phyloP scores from a whole-genome alignment of 495 filamentous ascomycete species.

The Rhypophila decipiens region DNA sequence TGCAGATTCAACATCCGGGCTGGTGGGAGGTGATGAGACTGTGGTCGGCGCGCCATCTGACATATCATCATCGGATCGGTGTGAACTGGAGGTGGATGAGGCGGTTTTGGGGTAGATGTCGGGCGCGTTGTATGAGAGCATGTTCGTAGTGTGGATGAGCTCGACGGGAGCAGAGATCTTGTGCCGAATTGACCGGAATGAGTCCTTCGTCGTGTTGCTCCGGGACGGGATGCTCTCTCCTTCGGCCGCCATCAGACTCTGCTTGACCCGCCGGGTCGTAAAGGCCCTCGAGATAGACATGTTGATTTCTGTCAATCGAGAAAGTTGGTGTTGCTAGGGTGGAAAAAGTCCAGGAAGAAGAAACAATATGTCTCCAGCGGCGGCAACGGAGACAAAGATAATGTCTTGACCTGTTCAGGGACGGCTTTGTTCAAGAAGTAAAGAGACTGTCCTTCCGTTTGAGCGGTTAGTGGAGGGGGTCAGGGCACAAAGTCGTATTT shows the following conservation, averaged over 20 bases:
- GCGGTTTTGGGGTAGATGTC: conserved; percentile 55
- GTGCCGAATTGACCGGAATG: conserved; percentile 35
- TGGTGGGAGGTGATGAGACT: conserved; percentile 55
- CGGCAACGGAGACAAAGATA: no score
- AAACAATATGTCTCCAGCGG: no score
- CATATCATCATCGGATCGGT: conserved; percentile 47
- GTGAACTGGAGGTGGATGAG: conserved; percentile 51
- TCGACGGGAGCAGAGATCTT: conserved; percentile 86
- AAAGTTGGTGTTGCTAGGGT: not conserved
- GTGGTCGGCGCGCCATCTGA: conserved; percentile 56
- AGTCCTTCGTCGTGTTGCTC: conserved; percentile 39
- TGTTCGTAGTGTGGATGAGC: conserved; percentile 90
- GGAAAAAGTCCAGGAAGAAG: not conserved
- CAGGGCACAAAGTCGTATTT: not conserved
- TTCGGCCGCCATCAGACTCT: conserved; percentile 30
- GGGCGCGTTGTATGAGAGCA: conserved; percentile 89
- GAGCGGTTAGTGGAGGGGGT: not conserved
- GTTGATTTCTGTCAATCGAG: conserved; percentile 10
- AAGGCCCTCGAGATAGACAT: conserved; percentile 64
- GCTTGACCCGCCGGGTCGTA: conserved; percentile 48
- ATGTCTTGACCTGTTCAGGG: no score
- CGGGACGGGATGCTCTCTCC: conserved; percentile 30
- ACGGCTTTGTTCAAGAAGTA: no score
- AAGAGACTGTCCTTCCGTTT: not conserved
- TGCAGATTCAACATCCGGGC: conserved; percentile 66